Conservation (phyloP, 2,329 filamentous ascomycete genomes). For the Colletotrichum sp. region DNA sequence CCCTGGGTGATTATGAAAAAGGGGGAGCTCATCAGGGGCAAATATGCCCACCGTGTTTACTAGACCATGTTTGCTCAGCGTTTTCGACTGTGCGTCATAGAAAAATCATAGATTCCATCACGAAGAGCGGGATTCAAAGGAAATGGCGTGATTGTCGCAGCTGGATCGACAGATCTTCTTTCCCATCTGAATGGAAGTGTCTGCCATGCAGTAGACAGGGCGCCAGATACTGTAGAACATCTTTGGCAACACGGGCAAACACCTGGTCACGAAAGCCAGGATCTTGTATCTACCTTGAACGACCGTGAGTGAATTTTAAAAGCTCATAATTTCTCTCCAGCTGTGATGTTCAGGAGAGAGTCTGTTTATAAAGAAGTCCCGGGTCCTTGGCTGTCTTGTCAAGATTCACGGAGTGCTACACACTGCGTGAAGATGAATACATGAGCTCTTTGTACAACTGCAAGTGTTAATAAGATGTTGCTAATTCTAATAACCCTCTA, state of each 20-base stretch:
- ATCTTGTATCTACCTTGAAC: background rate
- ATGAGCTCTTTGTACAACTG: background rate
- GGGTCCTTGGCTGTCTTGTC: background rate
- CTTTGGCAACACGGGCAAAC: background rate
- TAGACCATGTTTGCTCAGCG: background rate
- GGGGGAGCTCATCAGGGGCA: conserved; percentile 37
- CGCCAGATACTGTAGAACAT: background rate
- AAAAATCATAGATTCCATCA: background rate
- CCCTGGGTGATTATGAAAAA: conserved; percentile 50
- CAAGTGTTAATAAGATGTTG: background rate
- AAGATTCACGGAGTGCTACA: background rate
- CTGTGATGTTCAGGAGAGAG: background rate
- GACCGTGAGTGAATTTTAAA: background rate
- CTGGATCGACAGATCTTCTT: background rate
- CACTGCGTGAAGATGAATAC: background rate
- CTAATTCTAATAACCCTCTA: background rate
- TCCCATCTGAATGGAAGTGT: background rate
- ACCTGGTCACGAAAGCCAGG: background rate
- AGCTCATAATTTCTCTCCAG: background rate
- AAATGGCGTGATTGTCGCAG: background rate
- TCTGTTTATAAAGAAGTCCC: background rate
- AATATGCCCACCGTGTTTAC: background rate
- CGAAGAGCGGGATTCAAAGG: background rate
- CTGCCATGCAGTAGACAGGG: background rate
- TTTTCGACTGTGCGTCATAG: background rate